Percentiles rank a stretch among this genome's conserved stretches.
Conservation (phyloP, 352 stramenopile species). For the Globisporangium takayamanum region DNA sequence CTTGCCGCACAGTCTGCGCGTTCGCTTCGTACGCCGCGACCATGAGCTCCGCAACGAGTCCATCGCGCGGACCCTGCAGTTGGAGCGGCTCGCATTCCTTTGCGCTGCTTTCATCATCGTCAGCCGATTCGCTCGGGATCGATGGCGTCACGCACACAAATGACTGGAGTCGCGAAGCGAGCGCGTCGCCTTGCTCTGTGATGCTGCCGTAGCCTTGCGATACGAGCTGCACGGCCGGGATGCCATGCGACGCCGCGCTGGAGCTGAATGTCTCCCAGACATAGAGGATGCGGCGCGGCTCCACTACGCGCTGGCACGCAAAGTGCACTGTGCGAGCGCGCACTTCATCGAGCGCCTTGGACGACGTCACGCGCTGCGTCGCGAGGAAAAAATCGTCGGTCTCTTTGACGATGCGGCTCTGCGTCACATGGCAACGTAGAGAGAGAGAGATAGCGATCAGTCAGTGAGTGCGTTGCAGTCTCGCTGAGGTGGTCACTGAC, state of each 20-base stretch:
- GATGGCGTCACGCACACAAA: slow-evolving; percentile 1
- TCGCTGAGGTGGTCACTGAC: no score
- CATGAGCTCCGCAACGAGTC: not conserved
- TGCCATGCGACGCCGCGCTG: not conserved
- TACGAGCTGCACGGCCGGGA: not conserved
- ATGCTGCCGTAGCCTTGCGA: slow-evolving; percentile 1
- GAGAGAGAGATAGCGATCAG: not conserved
- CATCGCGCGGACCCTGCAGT: not conserved
- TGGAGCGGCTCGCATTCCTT: not conserved
- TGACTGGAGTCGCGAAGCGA: slow-evolving; percentile 3
- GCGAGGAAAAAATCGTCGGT: slow-evolving; percentile 5
- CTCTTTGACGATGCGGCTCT: slow-evolving; percentile 4
- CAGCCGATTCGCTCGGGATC: not conserved
- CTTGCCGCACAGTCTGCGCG: slow-evolving; percentile 1
- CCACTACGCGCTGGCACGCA: slow-evolving; percentile 1
- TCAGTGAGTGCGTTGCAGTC: not conserved
- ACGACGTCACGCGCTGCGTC: slow-evolving; percentile 3
- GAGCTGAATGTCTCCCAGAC: slow-evolving; percentile 5
- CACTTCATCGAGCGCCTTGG: not conserved
- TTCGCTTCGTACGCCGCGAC: slow-evolving; percentile 5
- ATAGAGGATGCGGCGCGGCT: not conserved
- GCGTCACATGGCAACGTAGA: not conserved
- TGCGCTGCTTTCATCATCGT: not conserved
- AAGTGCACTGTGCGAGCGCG: not conserved
- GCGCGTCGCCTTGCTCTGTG: not conserved